Base-by-base conservation (phyloP, 2,329 filamentous ascomycete genomes). In the Fusarium papillatum region DNA sequence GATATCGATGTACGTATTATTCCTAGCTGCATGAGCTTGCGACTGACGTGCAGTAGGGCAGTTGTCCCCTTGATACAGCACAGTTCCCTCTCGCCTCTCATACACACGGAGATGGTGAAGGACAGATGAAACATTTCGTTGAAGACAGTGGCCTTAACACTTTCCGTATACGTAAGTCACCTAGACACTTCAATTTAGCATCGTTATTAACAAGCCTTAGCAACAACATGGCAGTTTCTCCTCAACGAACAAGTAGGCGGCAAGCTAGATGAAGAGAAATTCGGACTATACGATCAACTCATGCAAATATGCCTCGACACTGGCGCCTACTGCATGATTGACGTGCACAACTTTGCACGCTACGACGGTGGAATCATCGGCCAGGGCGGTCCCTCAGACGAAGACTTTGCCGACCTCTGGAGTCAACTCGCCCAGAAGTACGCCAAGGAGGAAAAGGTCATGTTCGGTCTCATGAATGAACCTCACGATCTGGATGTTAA, bases 391-490 rank as follows among this genome's bases (percentile, higher is more conserved):
- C 91, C 91, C 0, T 87, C 87, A 0, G 87, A 93, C 79, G 88
- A 87, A 14, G 83, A 91, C 17, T 91, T 93, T 75, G 88, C 87
- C 5, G 84, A 83, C 50, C 82, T 94, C 7, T 94, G 92, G 92
- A 81, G 79, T 2, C 85, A 89, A 69, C 81, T 92, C 7, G 92
- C 92, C 11, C 85, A 83, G 1, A 90, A 90, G 79, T 94, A 94
- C 81, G 88, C 85, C 0, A 86, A 86, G 8, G 83, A 90, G 62
- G 80, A 86, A 43, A 90, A 31, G 86, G 87, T 63, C 81, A 88
- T 71, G 83, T 94, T 94, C 75, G 92, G 91, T 17, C 80, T 94
- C 55, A 94, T 94, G 92, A 94, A 94, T 83, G 93, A 92, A 83
- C 92, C 92, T 9, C 91, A 93, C 80, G 89, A 91, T 64, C 82